Conservation (phyloP, 2,329 filamentous ascomycete genomes). For the Zasmidium angulare region DNA sequence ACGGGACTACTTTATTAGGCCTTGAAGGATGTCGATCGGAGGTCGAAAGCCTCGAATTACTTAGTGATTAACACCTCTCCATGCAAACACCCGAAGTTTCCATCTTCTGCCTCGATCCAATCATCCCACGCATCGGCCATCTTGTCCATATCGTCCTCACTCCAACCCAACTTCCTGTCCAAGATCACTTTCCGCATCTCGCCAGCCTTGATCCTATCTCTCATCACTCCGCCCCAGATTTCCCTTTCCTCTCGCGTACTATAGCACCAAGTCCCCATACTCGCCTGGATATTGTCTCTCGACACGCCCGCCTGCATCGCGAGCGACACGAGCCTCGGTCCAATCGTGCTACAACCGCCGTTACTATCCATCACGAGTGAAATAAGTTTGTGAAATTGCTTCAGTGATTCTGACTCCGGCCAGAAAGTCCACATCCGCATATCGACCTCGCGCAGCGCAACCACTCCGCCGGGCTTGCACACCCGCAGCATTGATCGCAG, state of each 20-base stretch:
- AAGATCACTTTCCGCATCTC: constrained; percentile 36
- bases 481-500: constrained; percentile 57
- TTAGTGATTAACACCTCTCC: constrained; percentile 40
- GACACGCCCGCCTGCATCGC: constrained; percentile 41
- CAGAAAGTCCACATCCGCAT: constrained; percentile 39
- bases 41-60: constrained; percentile 7
- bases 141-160: constrained; percentile 39
- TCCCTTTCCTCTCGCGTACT: constrained; percentile 38
- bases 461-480: constrained; percentile 52
- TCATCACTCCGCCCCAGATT: constrained; percentile 39
- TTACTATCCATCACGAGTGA: constrained; percentile 33
- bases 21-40: neutral
- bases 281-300: constrained; percentile 40
- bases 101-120: constrained; percentile 44
- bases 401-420: constrained; percentile 37
- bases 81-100: constrained; percentile 43
- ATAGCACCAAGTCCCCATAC: constrained; percentile 45
- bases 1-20: neutral
- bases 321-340: constrained; percentile 30
- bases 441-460: constrained; percentile 49
- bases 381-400: constrained; percentile 38
- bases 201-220: constrained; percentile 22
- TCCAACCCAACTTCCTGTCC: constrained; percentile 35
- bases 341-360: constrained; percentile 27
- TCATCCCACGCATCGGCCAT: constrained; percentile 41